Percentiles rank a stretch among this genome's conserved stretches.
These are phyloP conservation scores for Dendrostoma leiphaemia DNA, from an alignment of 2,329 filamentous ascomycete species.

Conservation along the genomic window DNA sequence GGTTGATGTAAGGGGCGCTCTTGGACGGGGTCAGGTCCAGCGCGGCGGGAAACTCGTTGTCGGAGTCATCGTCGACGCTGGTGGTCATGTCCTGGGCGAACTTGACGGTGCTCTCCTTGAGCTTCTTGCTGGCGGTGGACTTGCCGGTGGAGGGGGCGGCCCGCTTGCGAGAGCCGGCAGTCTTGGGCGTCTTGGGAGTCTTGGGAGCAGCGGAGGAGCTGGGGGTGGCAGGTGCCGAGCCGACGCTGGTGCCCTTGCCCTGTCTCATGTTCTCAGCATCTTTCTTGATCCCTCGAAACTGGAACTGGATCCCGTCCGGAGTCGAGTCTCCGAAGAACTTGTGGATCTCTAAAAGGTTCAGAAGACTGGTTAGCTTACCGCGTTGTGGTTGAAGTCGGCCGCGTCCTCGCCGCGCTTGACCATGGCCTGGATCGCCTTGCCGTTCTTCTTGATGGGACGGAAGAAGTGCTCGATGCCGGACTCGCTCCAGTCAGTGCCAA, in stretches of 20 bases:
- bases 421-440: constrained; percentile 34
- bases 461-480: constrained; percentile 51
- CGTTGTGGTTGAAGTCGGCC: constrained; percentile 35
- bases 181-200: constrained; percentile 21
- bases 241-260: constrained; percentile 4
- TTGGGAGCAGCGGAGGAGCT: constrained; percentile 24
- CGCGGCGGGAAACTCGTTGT: constrained; percentile 13
- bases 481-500: constrained; percentile 48
- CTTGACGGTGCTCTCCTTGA: constrained; percentile 50
- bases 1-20: neutral
- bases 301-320: constrained; percentile 55
- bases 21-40: neutral
- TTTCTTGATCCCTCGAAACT: constrained; percentile 56
- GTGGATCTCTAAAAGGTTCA: constrained; percentile 47
- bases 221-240: neutral
- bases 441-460: constrained; percentile 43
- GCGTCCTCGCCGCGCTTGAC: constrained; percentile 38
- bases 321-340: constrained; percentile 61
- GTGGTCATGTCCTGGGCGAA: constrained; percentile 35
- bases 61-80: constrained; percentile 19
- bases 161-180: constrained; percentile 10
- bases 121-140: constrained; percentile 13
- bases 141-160: constrained; percentile 14
- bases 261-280: constrained; percentile 45
- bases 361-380: constrained; percentile 18